Base-by-base conservation (phyloP, 2,329 filamentous ascomycete species). In the Cryoendolithus antarcticus region DNA sequence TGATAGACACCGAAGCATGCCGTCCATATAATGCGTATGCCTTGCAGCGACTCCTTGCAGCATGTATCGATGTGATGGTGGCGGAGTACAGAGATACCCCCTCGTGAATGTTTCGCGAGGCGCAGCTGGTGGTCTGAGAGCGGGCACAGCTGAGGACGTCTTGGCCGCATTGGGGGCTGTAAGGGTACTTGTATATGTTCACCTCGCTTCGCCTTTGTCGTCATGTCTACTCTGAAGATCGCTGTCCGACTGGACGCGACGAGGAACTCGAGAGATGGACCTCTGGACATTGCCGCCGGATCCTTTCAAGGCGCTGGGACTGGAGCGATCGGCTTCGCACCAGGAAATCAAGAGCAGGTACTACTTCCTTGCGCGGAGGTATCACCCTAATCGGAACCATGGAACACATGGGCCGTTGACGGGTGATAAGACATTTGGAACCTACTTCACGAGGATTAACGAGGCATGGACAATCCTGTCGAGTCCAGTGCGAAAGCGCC, bases 321-420 rank as follows among this genome's bases (percentile, higher is more conserved):
- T 98, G 34, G 72, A 80, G 33, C 75, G 75, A 44, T 67, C 74
- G 42, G 86, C 86, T 10, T 83, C 82, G 0, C 65, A 76, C 29
- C 77, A 85, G 46, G 75, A 93, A 53, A 75, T 98, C 64, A 95
- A 93, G 61, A 77, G 76, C 10, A 85, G 86, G 15, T 98, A 98
- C 65, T 82, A 85, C 56, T 93, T 93, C 57, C 75, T 82, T 38
- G 91, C 91, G 4, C 69, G 96, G 38, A 86, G 77, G 60, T 77
- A 89, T 53, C 91, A 98, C 51, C 67, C 67, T 4, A 58, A 57
- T 33, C 45, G 54, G 45, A 66, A 66, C 86, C 71, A 49, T 63
- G 38, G 40, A 21, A 49, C 48, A 35, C 49, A 46, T 84, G 77
- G 46, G 35, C 48, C 46, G 3, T 40, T 52, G 2, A 36, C 48